Conservation (phyloP, 768 basidiomycete species). For the Rhizopogon vesiculosus region DNA sequence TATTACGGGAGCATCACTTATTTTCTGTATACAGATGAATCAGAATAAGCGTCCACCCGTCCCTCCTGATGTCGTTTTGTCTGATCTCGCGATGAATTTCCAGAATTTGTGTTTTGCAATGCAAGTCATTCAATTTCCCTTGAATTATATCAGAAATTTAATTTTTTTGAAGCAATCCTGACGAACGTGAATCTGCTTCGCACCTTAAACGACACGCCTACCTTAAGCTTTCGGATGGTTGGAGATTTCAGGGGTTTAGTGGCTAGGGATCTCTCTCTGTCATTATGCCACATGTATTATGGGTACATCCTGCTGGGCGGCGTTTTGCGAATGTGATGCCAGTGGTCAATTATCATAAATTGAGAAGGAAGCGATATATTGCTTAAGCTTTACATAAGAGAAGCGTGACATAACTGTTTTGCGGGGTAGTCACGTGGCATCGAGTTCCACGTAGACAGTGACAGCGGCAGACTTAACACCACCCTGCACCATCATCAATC, state of each 20-base stretch:
- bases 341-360: no score
- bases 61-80: constrained; percentile 77
- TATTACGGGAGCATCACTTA: background rate
- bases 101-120: constrained; percentile 85
- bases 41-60: constrained; percentile 85
- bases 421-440: constrained; percentile 18
- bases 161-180: constrained; percentile 58
- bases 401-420: background rate
- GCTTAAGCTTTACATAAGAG: no score
- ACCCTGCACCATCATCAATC: background rate
- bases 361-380: no score
- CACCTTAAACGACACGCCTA: constrained; percentile 80
- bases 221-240: constrained; percentile 64
- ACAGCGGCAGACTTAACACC: background rate
- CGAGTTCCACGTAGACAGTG: constrained; percentile 23
- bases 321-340: background rate
- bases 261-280: background rate
- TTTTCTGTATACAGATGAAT: constrained; percentile 55
- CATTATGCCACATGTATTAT: background rate
- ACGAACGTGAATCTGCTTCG: constrained; percentile 74
- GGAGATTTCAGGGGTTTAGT: constrained; percentile 62
- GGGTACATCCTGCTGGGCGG: background rate
- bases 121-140: constrained; percentile 39
- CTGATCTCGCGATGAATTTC: constrained; percentile 81
- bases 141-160: constrained; percentile 1